Base-by-base conservation (phyloP, 2,329 filamentous ascomycete species). In the Clonostachys solani region DNA sequence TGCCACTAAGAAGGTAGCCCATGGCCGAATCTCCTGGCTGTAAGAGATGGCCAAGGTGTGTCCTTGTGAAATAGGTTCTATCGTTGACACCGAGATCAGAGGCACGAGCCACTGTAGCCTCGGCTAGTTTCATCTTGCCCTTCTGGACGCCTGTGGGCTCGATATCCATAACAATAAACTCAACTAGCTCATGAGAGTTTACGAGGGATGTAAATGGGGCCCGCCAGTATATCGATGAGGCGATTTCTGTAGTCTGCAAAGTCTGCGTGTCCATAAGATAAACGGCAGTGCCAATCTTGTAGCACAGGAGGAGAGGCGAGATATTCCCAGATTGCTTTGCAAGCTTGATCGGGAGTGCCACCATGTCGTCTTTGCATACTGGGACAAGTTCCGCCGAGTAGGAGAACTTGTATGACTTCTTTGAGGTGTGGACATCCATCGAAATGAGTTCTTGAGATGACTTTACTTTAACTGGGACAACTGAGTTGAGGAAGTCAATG, bases 331-430 rank as follows among this genome's bases (percentile, higher is more conserved):
- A 75, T 47, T 86, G 83, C 65, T 91, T 94, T 13, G 94, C 94
- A 49, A 97, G 74, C 56, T 90, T 91, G 52, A 96, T 84, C 1
- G 94, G 94, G 35, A 99, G 73, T 2, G 89, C 92, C n/a, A 99
- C 89, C 29, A 99, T 75, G 62, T 99, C 94, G 58, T 99, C 94
- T 68, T 96, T 96, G 76, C 94, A 97, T 44, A 99, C 91, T 2
- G 94, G 94, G 23, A 97, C 86, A 43, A 99, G 69, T 63, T 96
- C 89, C 46, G 87, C 83, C 0, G 91, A 95, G 68, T 84, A 97
- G 42, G 88, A 86, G 71, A 96, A 96, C 66, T 99, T 99, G 80
- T 92, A 97, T 34, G 86, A 91, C 68, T 89, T 94, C 50, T 85
- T 87, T 15, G 87, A 88, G 1, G 92, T 96, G 69, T 99, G 94